These are phyloP conservation scores for Orbilia javanica DNA, from an alignment of 2,329 filamentous ascomycete species.

Conservation along the genomic window DNA sequence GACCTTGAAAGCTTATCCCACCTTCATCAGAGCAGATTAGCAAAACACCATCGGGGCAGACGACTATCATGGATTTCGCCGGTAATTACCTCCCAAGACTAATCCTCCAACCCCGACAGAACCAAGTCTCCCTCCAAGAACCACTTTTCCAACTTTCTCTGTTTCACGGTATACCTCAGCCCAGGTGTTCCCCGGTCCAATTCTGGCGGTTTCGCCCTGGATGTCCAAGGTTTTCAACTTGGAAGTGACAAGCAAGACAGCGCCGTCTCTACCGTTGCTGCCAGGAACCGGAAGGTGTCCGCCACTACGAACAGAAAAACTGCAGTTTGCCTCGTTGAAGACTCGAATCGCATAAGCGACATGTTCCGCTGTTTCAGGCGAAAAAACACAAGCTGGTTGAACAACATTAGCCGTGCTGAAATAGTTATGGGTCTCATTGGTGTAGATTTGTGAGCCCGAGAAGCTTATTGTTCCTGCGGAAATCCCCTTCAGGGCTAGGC, in stretches of 20 bases:
- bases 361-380: conserved; percentile 24
- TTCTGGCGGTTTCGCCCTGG: conserved; percentile 63
- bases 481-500: conserved; percentile 9
- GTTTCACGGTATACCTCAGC: conserved; percentile 66
- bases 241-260: conserved; percentile 69
- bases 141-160: conserved; percentile 65
- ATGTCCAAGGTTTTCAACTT: conserved; percentile 65
- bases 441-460: neutral
- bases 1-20: conserved; percentile 69
- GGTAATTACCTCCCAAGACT: conserved; percentile 65
- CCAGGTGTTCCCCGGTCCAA: conserved; percentile 69
- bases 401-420: conserved; percentile 30
- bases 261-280: conserved; percentile 69
- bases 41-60: neutral
- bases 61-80: neutral
- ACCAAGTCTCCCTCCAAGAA: conserved; percentile 67
- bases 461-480: conserved; percentile 1
- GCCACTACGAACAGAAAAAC: conserved; percentile 72
- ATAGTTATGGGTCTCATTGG: conserved; percentile 19
- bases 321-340: conserved; percentile 20
- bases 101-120: conserved; percentile 68
- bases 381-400: conserved; percentile 26
- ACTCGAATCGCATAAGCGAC: conserved; percentile 25
- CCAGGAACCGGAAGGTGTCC: conserved; percentile 72
- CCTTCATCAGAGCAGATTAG: conserved; percentile 62